Percentiles rank a stretch among this genome's conserved stretches.
Conservation (phyloP, 345 rosid genomes). For the Pugionium cornutum region DNA sequence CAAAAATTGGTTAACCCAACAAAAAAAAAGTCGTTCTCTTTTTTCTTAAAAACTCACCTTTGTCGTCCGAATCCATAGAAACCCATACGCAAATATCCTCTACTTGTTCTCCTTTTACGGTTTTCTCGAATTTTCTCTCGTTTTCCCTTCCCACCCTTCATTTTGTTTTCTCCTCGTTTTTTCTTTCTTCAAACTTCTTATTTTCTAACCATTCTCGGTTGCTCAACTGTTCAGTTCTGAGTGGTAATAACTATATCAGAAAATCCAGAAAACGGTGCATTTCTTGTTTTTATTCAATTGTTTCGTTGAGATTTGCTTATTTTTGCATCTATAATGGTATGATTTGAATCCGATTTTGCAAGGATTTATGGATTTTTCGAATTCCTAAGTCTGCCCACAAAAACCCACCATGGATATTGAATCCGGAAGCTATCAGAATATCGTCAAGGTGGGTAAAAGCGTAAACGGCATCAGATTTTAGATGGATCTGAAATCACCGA, state of each 20-base stretch:
- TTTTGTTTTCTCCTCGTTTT: background rate
- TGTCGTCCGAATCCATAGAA: slow-evolving; percentile 33
- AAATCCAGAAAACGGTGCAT: background rate
- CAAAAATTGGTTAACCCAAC: slow-evolving; percentile 21
- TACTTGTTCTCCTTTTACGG: slow-evolving; percentile 29
- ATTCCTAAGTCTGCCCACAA: slow-evolving; percentile 24
- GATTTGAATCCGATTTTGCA: slow-evolving; percentile 12
- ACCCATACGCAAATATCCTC: slow-evolving; percentile 27
- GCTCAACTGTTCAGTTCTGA: slow-evolving; percentile 29
- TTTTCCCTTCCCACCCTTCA: background rate
- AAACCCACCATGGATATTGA: slow-evolving; percentile 65
- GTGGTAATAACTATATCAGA: slow-evolving; percentile 9
- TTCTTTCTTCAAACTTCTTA: background rate
- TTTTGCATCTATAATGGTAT: background rate
- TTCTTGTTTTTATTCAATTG: background rate
- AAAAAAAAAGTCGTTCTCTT: slow-evolving; percentile 27
- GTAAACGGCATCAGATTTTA: slow-evolving; percentile 7
- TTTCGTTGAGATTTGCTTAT: background rate
- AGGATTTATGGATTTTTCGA: slow-evolving; percentile 39
- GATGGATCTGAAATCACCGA: background rate
- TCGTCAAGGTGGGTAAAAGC: slow-evolving; percentile 50
- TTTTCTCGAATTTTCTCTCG: slow-evolving; percentile 32
- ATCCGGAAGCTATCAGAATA: slow-evolving; percentile 46
- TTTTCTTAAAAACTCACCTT: slow-evolving; percentile 30
- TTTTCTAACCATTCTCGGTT: slow-evolving; percentile 42